These are phyloP conservation scores for Coemansia sp. DNA, from an alignment of 192 early-diverging fungal species.

Conservation along the genomic window DNA sequence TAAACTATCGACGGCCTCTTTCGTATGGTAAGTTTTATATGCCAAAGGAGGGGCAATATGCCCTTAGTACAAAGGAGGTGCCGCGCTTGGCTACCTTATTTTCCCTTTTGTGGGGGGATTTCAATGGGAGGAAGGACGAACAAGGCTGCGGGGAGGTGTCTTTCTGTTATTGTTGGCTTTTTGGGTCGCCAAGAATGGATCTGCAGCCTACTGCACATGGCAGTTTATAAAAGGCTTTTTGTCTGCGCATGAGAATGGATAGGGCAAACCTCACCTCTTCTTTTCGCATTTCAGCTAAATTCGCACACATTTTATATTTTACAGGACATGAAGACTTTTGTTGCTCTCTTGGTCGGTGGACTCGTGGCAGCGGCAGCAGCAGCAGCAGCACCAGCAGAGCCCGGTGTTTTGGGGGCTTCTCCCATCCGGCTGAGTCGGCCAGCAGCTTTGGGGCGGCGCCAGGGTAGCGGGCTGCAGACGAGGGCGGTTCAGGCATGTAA, in stretches of 20 bases:
- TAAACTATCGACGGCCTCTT: neutral
- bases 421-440: neutral
- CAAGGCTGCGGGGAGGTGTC: neutral
- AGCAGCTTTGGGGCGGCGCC: neutral
- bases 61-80: neutral
- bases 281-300: neutral
- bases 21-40: neutral
- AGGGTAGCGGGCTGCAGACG: neutral
- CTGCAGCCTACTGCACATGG: neutral
- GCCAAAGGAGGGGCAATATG: neutral
- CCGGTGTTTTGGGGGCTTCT: neutral
- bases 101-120: neutral
- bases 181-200: neutral
- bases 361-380: neutral
- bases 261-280: neutral
- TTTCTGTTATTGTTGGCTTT: neutral
- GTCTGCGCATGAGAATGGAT: neutral
- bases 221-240: neutral
- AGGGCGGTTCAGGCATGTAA: slow-evolving; percentile 54
- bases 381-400: neutral
- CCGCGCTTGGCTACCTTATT: neutral
- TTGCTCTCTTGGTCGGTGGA: neutral
- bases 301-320: neutral
- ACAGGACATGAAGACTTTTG: neutral
- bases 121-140: neutral